Evolutionary conservation across 1,284 basidiomycete genomes (phyloP).

Genomic region (Moesziomyces parantarcticus): DNA sequence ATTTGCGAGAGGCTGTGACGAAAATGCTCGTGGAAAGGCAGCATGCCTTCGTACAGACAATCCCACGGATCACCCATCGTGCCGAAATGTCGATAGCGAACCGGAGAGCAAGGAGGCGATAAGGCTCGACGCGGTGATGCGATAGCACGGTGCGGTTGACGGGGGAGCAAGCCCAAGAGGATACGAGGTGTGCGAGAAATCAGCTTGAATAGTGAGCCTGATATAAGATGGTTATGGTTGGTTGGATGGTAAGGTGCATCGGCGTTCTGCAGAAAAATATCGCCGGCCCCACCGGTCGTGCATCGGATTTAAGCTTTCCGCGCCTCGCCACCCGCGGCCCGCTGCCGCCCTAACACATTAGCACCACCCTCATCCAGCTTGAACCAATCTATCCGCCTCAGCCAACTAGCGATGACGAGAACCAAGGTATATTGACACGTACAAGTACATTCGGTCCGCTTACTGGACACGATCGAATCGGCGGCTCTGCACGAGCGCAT

Average conservation of each 20-base stretch:
- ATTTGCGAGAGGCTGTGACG: constrained; percentile 33
- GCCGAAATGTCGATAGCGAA: background rate
- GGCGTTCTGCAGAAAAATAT: too few relatives aligned
- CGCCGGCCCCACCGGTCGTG: too few relatives aligned
- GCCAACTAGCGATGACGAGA: too few relatives aligned
- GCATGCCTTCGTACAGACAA: constrained; percentile 50
- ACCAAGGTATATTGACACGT: too few relatives aligned
- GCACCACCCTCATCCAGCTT: too few relatives aligned
- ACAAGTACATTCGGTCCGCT: constrained; percentile 3
- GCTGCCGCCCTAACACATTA: background rate
- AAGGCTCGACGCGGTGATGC: background rate
- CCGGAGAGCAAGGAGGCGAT: background rate
- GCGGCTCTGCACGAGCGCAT: constrained; percentile 41
- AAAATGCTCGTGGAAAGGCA: constrained; percentile 55
- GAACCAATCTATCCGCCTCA: too few relatives aligned
- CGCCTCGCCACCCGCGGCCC: constrained; percentile 4
- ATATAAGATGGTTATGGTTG: too few relatives aligned
- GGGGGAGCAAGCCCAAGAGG: too few relatives aligned
- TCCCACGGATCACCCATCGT: constrained; percentile 42
- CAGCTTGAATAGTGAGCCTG: too few relatives aligned
- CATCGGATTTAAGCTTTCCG: constrained; percentile 5
- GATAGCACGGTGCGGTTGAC: too few relatives aligned
- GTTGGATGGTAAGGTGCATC: too few relatives aligned
- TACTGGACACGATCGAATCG: constrained; percentile 19
- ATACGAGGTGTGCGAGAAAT: too few relatives aligned